A percentile compares a stretch with the other conserved stretches of the same genome.
phyloP scores from a whole-genome alignment of 306 rosid genomes.

The Lathyrus tuberosus region DNA sequence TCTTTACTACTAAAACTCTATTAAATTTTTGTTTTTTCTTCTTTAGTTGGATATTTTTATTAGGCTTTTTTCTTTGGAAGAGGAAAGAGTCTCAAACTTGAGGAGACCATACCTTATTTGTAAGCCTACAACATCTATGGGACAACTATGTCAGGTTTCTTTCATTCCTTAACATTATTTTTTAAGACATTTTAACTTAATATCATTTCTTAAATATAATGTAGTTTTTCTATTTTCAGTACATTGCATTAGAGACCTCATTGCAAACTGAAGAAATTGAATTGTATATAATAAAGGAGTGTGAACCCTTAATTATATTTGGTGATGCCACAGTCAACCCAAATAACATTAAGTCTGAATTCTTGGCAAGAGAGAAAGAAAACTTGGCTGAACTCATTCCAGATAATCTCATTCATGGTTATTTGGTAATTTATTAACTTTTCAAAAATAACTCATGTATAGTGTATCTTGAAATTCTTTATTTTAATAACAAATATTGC shows the following conservation, averaged over 20 bases:
- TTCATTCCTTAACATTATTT: background rate
- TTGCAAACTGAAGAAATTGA: slow-evolving; percentile 58
- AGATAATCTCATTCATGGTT: slow-evolving; percentile 44
- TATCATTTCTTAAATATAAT: slow-evolving; percentile 15
- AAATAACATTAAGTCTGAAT: slow-evolving; percentile 38
- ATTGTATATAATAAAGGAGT: slow-evolving; percentile 52
- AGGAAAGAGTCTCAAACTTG: slow-evolving; percentile 56
- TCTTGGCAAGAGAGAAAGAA: slow-evolving; percentile 48
- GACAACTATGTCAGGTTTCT: slow-evolving; percentile 59
- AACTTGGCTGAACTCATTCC: slow-evolving; percentile 51
- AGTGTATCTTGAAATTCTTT: too few species aligned
- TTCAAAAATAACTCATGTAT: slow-evolving; percentile 4
- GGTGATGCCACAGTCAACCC: slow-evolving; percentile 34
- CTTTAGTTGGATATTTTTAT: slow-evolving; percentile 57
- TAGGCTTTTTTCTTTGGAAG: slow-evolving; percentile 65
- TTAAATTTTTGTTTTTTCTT: background rate
- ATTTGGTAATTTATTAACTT: slow-evolving; percentile 55
- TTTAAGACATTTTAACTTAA: background rate
- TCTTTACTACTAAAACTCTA: too few species aligned
- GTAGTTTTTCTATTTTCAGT: slow-evolving; percentile 42
- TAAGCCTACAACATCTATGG: slow-evolving; percentile 55
- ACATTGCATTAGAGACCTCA: slow-evolving; percentile 57
- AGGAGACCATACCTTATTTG: slow-evolving; percentile 66
- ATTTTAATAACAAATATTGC: background rate
- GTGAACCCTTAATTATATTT: slow-evolving; percentile 36